These are phyloP conservation scores for Yamadazyma membranifaciens DNA, from an alignment of 1,139 yeast genomes.

Conservation along the genomic window DNA sequence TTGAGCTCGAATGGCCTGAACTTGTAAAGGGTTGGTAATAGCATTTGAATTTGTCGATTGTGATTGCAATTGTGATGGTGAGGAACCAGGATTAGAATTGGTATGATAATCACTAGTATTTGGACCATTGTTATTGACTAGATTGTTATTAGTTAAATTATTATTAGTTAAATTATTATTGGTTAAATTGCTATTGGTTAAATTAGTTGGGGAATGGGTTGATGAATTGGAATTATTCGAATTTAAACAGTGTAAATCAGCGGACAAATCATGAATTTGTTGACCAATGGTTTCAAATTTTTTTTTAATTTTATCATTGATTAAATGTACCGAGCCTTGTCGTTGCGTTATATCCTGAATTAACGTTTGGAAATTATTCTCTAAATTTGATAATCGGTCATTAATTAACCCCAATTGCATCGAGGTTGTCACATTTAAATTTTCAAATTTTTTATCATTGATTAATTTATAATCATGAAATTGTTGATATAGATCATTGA, in stretches of 20 bases:
- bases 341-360: conserved; percentile 4
- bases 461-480: conserved; percentile 20
- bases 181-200: neutral
- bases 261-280: conserved; percentile 17
- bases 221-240: neutral
- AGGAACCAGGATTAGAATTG: neutral
- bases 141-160: too few species aligned
- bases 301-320: conserved; percentile 12
- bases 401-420: conserved; percentile 26
- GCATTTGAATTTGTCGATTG: neutral
- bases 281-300: conserved; percentile 16
- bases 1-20: too few species aligned
- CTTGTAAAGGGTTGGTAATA: too few species aligned
- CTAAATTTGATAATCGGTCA: conserved; percentile 22
- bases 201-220: neutral
- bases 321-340: conserved; percentile 1
- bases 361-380: conserved; percentile 7
- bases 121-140: neutral
- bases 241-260: conserved; percentile 12
- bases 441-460: conserved; percentile 22
- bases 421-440: conserved; percentile 17
- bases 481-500: conserved; percentile 13
- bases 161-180: neutral
- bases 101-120: neutral
- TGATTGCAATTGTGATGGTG: neutral